Conservation (phyloP, 805 yeast species). For the Candida silvicultrix region DNA sequence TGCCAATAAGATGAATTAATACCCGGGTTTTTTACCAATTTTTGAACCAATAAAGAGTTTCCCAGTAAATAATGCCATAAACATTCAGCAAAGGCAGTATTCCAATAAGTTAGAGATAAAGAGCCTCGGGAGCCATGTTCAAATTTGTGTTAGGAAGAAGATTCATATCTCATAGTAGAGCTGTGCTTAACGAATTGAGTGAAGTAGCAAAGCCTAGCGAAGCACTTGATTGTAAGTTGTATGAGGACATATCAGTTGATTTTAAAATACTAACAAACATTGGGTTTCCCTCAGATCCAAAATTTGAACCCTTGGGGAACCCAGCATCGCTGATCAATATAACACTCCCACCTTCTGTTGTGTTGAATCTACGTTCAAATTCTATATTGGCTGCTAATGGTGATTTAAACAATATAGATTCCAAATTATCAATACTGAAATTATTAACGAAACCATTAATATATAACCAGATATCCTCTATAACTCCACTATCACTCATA, state of each 20-base stretch:
- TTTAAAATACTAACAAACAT: no score
- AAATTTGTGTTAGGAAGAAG: background rate
- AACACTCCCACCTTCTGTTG: conserved; percentile 18
- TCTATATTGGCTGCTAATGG: conserved; percentile 18
- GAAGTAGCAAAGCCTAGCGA: conserved; percentile 8
- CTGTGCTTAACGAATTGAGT: conserved; percentile 1
- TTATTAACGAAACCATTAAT: conserved; percentile 10
- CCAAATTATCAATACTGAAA: conserved; percentile 5
- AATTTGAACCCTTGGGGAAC: conserved; percentile 22
- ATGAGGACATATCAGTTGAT: no score
- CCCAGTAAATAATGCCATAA: no score
- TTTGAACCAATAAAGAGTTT: background rate
- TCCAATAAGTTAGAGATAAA: no score
- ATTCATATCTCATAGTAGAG: background rate
- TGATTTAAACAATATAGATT: conserved; percentile 2
- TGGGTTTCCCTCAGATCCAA: conserved; percentile 19
- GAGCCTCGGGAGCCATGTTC: background rate
- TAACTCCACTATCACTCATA: conserved; percentile 12
- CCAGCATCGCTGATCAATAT: conserved; percentile 22
- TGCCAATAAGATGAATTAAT: no score
- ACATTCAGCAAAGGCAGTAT: background rate
- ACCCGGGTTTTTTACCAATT: no score
- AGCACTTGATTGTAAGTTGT: conserved; percentile 13
- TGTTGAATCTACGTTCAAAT: conserved; percentile 16
- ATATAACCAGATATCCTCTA: conserved; percentile 12